Base-by-base conservation (phyloP, 2,329 filamentous ascomycete species). In the Cyclaneusma minus region DNA sequence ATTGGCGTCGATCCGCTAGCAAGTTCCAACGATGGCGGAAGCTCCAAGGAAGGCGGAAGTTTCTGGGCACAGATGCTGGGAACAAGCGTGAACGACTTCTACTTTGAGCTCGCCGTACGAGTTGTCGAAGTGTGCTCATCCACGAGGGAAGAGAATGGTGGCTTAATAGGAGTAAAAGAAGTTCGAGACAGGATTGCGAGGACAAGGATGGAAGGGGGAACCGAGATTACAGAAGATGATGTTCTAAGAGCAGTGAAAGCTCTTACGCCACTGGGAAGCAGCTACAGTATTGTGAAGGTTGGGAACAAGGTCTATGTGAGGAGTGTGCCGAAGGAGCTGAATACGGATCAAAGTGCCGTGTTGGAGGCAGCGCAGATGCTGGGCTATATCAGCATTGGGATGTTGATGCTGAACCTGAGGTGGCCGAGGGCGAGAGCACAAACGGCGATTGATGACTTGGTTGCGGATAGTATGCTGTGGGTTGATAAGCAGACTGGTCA, bases 1-100 rank as follows among this genome's bases (percentile, higher is more conserved):
- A 94, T 98, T 39, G 89, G 89, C 25, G 84, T 98, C 8, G 89
- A 98, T 50, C 91, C 89, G 3, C 63, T 98, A 11, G 83, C 84
- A n/a, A 72, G 66, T 30, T 64, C 58, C 40, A 70, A 62, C 42
- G 53, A 56, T 33, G 45, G 58, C 39, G 58, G 60, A 27, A 58
- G 58, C 34, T 51, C 52, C 21, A 57, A 53, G 24, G 55, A 59
- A 36, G 49, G 56, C 11, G 56, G 51, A 18, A 89, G 77, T 31
- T 73, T 94, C 32, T 95, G 89, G 87, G 79, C 83, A 6, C 85
- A 94, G 57, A 69, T 95, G 35, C 64, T 95, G 12, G 89, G 89
- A 16, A 71, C 79, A 32, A 84, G 75, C 42, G 85, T 98, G 40
- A 92, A 94, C 48, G 89, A 98, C 51, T 98, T 98, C 48, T 98